A percentile compares a stretch with the other conserved stretches of the same genome.
These are phyloP conservation scores for Clausena lansium DNA, from an alignment of 345 rosid genomes.

Conservation along the genomic window DNA sequence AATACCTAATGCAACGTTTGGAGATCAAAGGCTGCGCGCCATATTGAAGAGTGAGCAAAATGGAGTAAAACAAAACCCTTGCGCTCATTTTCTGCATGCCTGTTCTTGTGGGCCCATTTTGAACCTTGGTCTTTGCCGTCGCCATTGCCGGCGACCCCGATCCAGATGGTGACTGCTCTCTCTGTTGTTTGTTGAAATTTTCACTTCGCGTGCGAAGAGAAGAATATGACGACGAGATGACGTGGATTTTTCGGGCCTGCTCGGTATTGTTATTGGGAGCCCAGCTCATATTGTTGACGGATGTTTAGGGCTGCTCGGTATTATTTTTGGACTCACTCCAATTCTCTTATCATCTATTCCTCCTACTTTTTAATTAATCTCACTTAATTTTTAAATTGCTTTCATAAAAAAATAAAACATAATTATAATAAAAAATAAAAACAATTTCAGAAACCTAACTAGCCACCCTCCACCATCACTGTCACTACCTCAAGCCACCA, in stretches of 20 bases:
- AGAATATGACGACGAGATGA: neutral
- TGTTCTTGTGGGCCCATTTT: neutral
- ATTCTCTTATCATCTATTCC: too few relatives aligned
- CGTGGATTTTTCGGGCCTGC: neutral
- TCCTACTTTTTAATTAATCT: too few relatives aligned
- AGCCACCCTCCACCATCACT: too few relatives aligned
- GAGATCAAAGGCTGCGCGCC: slow-evolving; percentile 95
- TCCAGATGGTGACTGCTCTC: neutral
- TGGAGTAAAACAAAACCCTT: slow-evolving; percentile 62
- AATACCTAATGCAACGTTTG: slow-evolving; percentile 77
- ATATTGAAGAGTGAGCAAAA: slow-evolving; percentile 80
- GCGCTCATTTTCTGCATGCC: slow-evolving; percentile 32
- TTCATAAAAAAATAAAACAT: too few relatives aligned
- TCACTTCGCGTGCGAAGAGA: neutral
- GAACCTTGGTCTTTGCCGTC: slow-evolving; percentile 28
- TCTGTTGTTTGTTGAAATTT: neutral
- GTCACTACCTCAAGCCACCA: too few relatives aligned
- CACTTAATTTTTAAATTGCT: too few relatives aligned
- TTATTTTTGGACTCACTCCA: too few relatives aligned
- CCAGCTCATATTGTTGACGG: too few relatives aligned
- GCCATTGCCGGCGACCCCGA: slow-evolving; percentile 35
- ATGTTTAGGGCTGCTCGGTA: too few relatives aligned
- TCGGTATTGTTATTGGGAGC: too few relatives aligned
- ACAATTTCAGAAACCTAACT: too few relatives aligned
- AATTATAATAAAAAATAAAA: too few relatives aligned